Conservation (phyloP, 2,329 filamentous ascomycete genomes). For the Mycocentrospora acerina region DNA sequence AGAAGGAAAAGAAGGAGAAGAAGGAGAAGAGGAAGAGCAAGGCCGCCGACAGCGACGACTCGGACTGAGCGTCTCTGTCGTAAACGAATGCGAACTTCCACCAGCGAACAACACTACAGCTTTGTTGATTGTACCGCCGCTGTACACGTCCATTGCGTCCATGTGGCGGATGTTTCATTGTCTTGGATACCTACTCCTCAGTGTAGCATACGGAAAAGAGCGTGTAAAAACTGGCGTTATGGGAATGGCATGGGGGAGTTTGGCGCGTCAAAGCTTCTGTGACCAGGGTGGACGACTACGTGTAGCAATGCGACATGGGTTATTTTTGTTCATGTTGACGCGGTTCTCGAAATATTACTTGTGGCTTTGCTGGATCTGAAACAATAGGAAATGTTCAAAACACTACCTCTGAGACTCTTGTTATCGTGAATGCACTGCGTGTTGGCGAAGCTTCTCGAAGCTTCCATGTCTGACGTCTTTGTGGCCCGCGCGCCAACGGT, state of each 20-base stretch:
- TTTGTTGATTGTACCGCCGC: constrained; percentile 14
- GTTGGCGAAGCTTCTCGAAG: constrained; percentile 42
- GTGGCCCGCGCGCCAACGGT: constrained; percentile 18
- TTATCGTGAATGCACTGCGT: constrained; percentile 8
- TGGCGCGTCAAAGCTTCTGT: constrained; percentile 32
- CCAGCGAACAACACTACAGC: constrained; percentile 13
- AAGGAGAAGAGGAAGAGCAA: constrained; percentile 38
- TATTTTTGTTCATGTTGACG: constrained; percentile 21
- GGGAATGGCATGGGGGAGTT: constrained; percentile 35
- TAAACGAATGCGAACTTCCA: constrained; percentile 18
- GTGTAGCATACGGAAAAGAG: constrained; percentile 41
- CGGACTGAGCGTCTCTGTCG: constrained; percentile 25
- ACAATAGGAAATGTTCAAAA: constrained; percentile 12
- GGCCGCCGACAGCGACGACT: constrained; percentile 29
- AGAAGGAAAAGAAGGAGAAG: constrained; percentile 39
- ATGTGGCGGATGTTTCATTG: constrained; percentile 23
- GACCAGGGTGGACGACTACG: constrained; percentile 26
- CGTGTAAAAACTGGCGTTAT: constrained; percentile 35
- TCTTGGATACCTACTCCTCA: constrained; percentile 32
- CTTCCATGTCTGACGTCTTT: constrained; percentile 36
- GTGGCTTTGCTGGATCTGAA: constrained; percentile 15
- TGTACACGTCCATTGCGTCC: constrained; percentile 20
- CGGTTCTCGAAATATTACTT: constrained; percentile 23
- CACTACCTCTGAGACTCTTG: constrained; percentile 4
- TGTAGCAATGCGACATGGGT: constrained; percentile 22